Percentiles rank a stretch among this genome's conserved stretches.
These are phyloP conservation scores for Daldinia caldariorum DNA, from an alignment of 495 filamentous ascomycete species.

Conservation along the genomic window DNA sequence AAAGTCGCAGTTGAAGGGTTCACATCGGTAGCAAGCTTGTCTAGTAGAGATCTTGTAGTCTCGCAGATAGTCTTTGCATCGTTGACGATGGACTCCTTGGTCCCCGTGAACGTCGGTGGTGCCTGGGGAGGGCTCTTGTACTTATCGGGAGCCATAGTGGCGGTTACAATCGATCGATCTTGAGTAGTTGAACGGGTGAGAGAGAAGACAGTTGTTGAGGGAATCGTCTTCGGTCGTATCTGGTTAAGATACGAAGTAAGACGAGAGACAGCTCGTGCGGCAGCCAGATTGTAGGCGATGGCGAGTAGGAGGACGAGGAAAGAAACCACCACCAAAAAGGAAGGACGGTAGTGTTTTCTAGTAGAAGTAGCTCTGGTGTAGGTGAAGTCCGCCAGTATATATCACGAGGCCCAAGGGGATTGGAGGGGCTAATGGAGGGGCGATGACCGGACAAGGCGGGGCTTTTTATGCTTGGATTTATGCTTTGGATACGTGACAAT, in stretches of 20 bases:
- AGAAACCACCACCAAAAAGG: slow-evolving; percentile 60
- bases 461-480: slow-evolving; percentile 8
- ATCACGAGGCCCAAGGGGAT: slow-evolving; percentile 19
- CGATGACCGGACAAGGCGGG: slow-evolving; percentile 14
- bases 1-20: slow-evolving; percentile 71
- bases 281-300: slow-evolving; percentile 79
- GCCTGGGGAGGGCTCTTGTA: slow-evolving; percentile 81
- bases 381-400: slow-evolving; percentile 30
- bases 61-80: slow-evolving; percentile 81
- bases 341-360: slow-evolving; percentile 44
- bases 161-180: slow-evolving; percentile 37
- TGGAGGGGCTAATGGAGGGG: slow-evolving; percentile 19
- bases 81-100: slow-evolving; percentile 75
- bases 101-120: slow-evolving; percentile 87
- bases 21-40: slow-evolving; percentile 76
- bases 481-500: too few species aligned
- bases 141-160: slow-evolving; percentile 53
- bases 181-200: slow-evolving; percentile 17
- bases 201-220: slow-evolving; percentile 31
- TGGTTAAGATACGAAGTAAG: slow-evolving; percentile 70
- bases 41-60: slow-evolving; percentile 72
- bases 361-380: slow-evolving; percentile 40
- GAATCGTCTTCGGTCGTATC: slow-evolving; percentile 52
- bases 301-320: slow-evolving; percentile 69
- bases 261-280: slow-evolving; percentile 69